A percentile compares a stretch with the other conserved stretches of the same genome.
These are phyloP conservation scores for Myriangium duriaei DNA, from an alignment of 2,329 filamentous ascomycete species.

Conservation along the genomic window DNA sequence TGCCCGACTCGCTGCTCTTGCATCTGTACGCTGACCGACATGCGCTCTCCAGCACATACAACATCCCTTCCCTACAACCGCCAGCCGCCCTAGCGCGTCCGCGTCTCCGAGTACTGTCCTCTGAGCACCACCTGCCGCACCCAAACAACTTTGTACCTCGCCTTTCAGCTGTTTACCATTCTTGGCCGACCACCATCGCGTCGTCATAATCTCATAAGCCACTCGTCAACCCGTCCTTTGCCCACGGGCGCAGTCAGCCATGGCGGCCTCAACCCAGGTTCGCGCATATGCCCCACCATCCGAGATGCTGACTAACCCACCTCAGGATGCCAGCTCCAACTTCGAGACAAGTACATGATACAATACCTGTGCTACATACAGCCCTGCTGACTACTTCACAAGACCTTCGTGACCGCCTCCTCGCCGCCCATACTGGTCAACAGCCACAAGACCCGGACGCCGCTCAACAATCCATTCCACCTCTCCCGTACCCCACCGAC, in stretches of 20 bases:
- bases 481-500: conserved; percentile 28
- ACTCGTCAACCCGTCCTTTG: no score
- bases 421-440: conserved; percentile 39
- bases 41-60: background rate
- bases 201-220: background rate
- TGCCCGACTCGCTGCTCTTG: background rate
- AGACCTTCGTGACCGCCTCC: conserved; percentile 53
- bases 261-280: conserved; percentile 4
- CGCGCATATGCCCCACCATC: background rate
- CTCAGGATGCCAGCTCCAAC: conserved; percentile 16
- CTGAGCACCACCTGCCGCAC: background rate
- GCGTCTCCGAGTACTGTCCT: background rate
- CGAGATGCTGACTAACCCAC: conserved; percentile 6
- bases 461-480: conserved; percentile 19
- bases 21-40: conserved; percentile 1
- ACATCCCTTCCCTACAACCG: background rate
- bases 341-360: conserved; percentile 31
- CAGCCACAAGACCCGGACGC: conserved; percentile 27
- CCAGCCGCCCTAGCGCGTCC: conserved; percentile 8
- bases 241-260: background rate
- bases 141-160: conserved; percentile 1
- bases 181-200: background rate
- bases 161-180: background rate
- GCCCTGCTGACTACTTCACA: conserved; percentile 7
- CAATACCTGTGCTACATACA: conserved; percentile 10